A percentile compares a stretch with the other conserved stretches of the same genome.
Conservation (phyloP, 768 basidiomycete genomes). For the Pisolithus albus region DNA sequence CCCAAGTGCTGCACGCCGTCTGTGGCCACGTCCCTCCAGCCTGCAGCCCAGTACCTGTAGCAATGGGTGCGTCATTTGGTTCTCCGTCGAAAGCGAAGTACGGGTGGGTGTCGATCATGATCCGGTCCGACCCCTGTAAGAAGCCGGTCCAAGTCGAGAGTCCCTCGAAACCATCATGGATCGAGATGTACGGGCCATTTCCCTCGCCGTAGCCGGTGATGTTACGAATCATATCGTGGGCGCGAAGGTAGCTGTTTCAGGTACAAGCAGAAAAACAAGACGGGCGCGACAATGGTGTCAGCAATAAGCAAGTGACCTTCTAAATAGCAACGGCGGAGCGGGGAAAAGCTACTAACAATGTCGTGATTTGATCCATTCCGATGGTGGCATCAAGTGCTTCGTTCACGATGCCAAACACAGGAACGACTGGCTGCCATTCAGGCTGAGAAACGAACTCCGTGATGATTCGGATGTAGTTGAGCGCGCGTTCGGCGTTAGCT, state of each 20-base stretch:
- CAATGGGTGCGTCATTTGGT: slow-evolving; percentile 29
- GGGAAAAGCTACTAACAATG: slow-evolving; percentile 46
- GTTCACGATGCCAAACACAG: slow-evolving; percentile 58
- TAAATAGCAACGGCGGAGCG: not conserved
- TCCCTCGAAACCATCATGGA: slow-evolving; percentile 60
- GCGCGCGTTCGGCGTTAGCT: slow-evolving; percentile 74
- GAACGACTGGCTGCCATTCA: slow-evolving; percentile 57
- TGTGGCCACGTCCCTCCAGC: slow-evolving; percentile 42
- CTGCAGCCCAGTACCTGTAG: slow-evolving; percentile 23
- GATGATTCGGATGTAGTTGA: slow-evolving; percentile 69
- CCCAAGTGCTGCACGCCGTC: slow-evolving; percentile 56
- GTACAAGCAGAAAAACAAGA: not conserved
- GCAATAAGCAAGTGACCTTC: not conserved
- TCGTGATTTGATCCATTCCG: slow-evolving; percentile 44
- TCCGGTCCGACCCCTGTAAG: slow-evolving; percentile 52
- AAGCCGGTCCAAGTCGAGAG: slow-evolving; percentile 41
- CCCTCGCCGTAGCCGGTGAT: slow-evolving; percentile 72
- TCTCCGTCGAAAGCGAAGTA: slow-evolving; percentile 56
- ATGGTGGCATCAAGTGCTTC: slow-evolving; percentile 50
- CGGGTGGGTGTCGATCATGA: slow-evolving; percentile 60
- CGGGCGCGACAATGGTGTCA: not conserved
- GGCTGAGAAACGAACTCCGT: slow-evolving; percentile 79
- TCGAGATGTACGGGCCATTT: slow-evolving; percentile 46
- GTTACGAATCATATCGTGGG: slow-evolving; percentile 57
- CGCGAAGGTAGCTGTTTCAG: slow-evolving; percentile 43